Evolutionary conservation across 2,329 filamentous ascomycete species (phyloP), one percentile per base, ranked within the genome.

Genomic region (Monosporascus sp.): DNA sequence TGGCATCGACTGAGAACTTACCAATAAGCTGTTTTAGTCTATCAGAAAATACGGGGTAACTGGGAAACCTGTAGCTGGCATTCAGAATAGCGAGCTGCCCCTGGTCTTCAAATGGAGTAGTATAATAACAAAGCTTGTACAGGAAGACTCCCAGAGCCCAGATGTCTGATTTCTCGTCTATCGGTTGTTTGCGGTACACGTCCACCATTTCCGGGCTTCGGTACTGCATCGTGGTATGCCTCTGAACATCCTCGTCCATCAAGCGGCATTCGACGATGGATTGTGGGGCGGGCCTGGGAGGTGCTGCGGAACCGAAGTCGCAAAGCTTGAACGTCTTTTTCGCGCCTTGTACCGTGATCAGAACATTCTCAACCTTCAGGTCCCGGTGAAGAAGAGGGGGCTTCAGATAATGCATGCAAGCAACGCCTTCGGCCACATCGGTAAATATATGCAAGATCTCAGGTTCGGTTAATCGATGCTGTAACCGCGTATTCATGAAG

Each of bases 81-180:
- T 97, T 97, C 56, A 99, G 75, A 58, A 99, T 99, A 14, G 94
- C 94, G 76, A 97, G 89, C 74, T 97, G 93, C 25, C 94, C 94
- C 66, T 96, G 91, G 58, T 97, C 93, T 72, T 99, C 94, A 64
- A 99, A 99, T 1, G 94, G 94, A 6, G 94, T 99, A 1, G 94
- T 99, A 72, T 99, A 99, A 72, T 97, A 99, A 76, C 94, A 99
- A 56, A 99, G 79, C 77, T 99, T 99, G 77, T 99, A 99, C 51
- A 99, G 74, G 54, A 99, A 75, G 42, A 99, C 94, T 5, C 94
- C 94, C 56, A 99, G 74, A 1, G 94, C 94, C 94, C 92, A 99
- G 31, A 99, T 97, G 70, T 99, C 94, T 48, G 92, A 95, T 75
- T 99, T 99, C 74, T 99, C 94, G 67, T 99, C 90, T 66, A 99